Evolutionary conservation across 2,329 filamentous ascomycete genomes (phyloP), one percentile per base, ranked within the genome.

Genomic region (Colletotrichum salicis): DNA sequence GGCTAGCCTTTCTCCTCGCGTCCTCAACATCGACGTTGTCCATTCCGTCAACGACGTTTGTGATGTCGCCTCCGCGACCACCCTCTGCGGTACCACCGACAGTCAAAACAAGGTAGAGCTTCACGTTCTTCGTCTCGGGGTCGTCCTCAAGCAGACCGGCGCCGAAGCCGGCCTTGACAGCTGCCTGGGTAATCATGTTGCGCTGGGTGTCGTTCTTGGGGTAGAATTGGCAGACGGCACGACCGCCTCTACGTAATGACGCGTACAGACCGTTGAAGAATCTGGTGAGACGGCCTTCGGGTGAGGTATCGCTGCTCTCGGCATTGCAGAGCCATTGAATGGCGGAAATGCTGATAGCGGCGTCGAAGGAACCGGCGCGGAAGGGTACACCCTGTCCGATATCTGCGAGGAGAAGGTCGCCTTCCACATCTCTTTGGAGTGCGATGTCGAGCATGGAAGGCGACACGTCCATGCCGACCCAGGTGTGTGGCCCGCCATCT

Each of bases 321-420:
- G 96, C 96, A 81, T 97, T 98, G 82, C 96, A 99, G 35, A 99
- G 87, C 96, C 96, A 99, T 82, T 99, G 96, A n/a, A 99, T 93
- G 0, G 96, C 96, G 76, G 91, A 94, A 80, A 99, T 98, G 78
- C 92, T 95, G 77, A 99, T 95, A 27, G 96, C 96, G 0, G 96
- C 96, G 80, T 99, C 96, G 79, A 99, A 99, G 0, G 92, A 90
- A 37, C 96, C 96, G 0, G 96, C 90, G 19, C 96, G 91, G 81
- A 99, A 99, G 0, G 96, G 96, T 0, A 99, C 90, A 1, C 96
- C 96, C 79, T 99, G 96, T 0, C 96, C 96, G 62, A 98, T 97
- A 78, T 99, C 96, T 4, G 95, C 94, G 1, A 99, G 89, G 77
- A 99, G 87, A n/a, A 99, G 84, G 79, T 99, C 96, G 2, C 96